Base-by-base conservation (phyloP, 1,284 basidiomycete species). In the Macrocystidia cucumis region DNA sequence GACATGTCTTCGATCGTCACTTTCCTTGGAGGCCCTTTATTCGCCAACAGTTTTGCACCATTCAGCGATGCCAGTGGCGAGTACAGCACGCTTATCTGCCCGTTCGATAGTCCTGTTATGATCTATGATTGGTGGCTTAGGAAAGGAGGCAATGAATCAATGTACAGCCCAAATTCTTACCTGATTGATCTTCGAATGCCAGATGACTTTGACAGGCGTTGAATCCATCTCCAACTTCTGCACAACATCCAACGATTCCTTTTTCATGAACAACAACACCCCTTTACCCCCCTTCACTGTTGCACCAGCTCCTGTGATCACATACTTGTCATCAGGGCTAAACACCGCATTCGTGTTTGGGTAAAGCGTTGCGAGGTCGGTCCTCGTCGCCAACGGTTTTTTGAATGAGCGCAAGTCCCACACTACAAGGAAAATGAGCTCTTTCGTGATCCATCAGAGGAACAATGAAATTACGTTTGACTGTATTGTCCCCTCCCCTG, bases 121-220 rank as follows among this genome's bases (percentile, higher is more conserved):
- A 97, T 88, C 84, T 91, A 58, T 34, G 36, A 38, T 32, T 25
- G 29, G 22, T 30, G 12, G 34, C 35, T 39, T 24, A 42, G 21
- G 37, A 31, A 20, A 33, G 26, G 19, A 34, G 37, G 24, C 25
- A 19, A 18, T 35, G 35, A 43, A 43, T 32, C 24, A 38, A 43
- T 21, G n/a, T n/a, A 34, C 27, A 25, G 33, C 29, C 39, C 40
- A 27, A 24, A 11, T 18, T 50, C 78, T 45, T 45, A 86, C 87
- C 72, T 97, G 93, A 63, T 97, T 97, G 65, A 97, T 96, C 58
- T 89, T 88, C n/a, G 89, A 79, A 62, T 96, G 93, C 92, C 92
- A 97, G 19, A 75, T 62, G 1, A 96, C 86, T 48, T 81, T 85
- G 38, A 97, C 85, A 4, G 93, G 91, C 18, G 84, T 89, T 18